Conservation (phyloP, 768 basidiomycete genomes). For the Auricularia sp. region DNA sequence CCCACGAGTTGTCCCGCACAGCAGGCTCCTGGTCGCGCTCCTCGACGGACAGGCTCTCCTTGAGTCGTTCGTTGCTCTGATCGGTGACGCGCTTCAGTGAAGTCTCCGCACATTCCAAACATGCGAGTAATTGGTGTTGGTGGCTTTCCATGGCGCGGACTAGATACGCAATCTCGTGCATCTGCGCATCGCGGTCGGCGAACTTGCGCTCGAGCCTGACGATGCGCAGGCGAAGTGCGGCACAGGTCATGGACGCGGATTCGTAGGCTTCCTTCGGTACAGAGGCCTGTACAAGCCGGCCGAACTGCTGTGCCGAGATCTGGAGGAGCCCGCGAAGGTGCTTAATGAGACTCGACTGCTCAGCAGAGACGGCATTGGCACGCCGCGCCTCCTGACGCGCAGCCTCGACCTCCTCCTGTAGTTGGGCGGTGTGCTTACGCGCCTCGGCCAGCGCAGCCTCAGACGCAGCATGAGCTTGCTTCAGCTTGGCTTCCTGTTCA, state of each 20-base stretch:
- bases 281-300: neutral
- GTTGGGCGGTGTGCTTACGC: constrained; percentile 44
- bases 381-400: constrained; percentile 23
- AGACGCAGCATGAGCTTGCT: constrained; percentile 38
- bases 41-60: neutral
- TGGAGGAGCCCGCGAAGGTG: neutral
- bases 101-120: neutral
- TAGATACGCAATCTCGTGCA: constrained; percentile 51
- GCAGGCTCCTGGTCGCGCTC: neutral
- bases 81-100: neutral
- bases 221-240: constrained; percentile 30
- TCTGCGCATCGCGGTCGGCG: constrained; percentile 58
- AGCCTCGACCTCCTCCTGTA: constrained; percentile 39
- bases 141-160: constrained; percentile 27
- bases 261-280: neutral
- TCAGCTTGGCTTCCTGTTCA: constrained; percentile 43
- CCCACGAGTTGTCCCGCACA: neutral
- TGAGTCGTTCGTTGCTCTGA: neutral
- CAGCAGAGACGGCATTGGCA: neutral
- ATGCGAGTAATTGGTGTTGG: neutral
- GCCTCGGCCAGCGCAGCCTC: constrained; percentile 46
- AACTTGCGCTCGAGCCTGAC: constrained; percentile 58
- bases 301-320: neutral
- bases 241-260: constrained; percentile 18
- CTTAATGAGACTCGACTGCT: neutral